Percentiles rank a stretch among this genome's conserved stretches.
Evolutionary conservation across 768 basidiomycete species (phyloP).

Genomic region (Melanogaster broomeanus): DNA sequence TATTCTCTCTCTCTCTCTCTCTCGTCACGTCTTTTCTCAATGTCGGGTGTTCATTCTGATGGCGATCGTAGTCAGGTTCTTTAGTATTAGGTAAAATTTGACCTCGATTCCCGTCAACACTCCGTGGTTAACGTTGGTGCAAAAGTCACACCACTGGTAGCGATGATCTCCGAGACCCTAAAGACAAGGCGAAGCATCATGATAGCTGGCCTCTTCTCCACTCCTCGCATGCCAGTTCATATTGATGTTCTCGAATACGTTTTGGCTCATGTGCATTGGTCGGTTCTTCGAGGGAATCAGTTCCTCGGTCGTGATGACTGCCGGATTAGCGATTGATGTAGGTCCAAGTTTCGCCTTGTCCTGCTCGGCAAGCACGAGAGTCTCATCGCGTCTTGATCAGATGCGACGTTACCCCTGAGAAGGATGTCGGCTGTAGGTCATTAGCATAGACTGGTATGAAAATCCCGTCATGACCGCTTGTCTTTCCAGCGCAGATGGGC

Average conservation of each 20-base stretch:
- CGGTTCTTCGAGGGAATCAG: conserved; percentile 43
- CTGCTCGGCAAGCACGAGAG: neutral
- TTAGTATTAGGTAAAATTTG: conserved; percentile 27
- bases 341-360: conserved; percentile 2
- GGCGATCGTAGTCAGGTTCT: conserved; percentile 28
- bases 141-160: conserved; percentile 38
- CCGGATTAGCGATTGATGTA: conserved; percentile 41
- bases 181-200: conserved; percentile 33
- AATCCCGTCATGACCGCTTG: neutral
- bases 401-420: conserved; percentile 39
- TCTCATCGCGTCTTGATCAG: conserved; percentile 13
- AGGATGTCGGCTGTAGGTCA: conserved; percentile 35
- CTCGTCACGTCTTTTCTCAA: neutral
- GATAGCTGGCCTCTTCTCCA: conserved; percentile 31
- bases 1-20: no score
- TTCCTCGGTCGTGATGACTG: conserved; percentile 40
- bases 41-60: neutral
- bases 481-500: conserved; percentile 37
- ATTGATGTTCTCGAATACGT: conserved; percentile 41
- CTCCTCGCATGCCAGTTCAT: conserved; percentile 38
- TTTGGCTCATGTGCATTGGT: conserved; percentile 41
- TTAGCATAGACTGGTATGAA: neutral
- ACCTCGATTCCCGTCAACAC: neutral
- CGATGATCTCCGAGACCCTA: conserved; percentile 36
- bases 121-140: neutral